phyloP scores from a whole-genome alignment of 1,284 basidiomycete species.

The Kwoniella shivajii region DNA sequence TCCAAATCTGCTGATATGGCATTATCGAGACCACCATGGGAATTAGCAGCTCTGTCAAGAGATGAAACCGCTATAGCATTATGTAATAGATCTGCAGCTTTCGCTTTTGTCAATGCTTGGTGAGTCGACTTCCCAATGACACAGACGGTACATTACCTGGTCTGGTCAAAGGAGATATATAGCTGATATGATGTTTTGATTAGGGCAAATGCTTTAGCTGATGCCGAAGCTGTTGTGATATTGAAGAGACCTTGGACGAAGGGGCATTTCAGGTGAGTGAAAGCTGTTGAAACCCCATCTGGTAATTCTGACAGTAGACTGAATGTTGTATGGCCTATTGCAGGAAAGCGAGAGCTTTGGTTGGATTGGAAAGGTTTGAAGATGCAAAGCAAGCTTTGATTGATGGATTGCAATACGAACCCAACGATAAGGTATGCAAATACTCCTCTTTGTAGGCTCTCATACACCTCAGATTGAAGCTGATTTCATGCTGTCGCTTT shows the following conservation, averaged over 20 bases:
- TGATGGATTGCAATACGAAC: conserved; percentile 86
- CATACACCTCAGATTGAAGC: background rate
- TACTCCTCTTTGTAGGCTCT: background rate
- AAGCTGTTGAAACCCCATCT: background rate
- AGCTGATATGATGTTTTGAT: conserved; percentile 15
- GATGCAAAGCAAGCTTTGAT: conserved; percentile 82
- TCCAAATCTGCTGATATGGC: conserved; percentile 81
- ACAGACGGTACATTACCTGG: background rate
- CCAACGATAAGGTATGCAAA: conserved; percentile 68
- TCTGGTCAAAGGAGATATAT: background rate
- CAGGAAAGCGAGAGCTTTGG: conserved; percentile 62
- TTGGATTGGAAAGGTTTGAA: conserved; percentile 68
- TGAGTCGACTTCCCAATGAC: conserved; percentile 15
- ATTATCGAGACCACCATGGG: conserved; percentile 84
- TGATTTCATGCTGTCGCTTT: conserved; percentile 2
- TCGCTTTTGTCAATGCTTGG: conserved; percentile 70
- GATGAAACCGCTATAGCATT: conserved; percentile 88
- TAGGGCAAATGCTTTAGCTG: conserved; percentile 75
- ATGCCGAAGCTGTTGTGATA: conserved; percentile 86
- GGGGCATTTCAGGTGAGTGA: conserved; percentile 87
- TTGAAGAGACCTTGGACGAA: conserved; percentile 90
- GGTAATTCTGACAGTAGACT: no score
- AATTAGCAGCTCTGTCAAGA: conserved; percentile 74
- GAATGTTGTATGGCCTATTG: background rate
- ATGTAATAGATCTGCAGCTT: conserved; percentile 88